A percentile compares a stretch with the other conserved stretches of the same genome.
These are phyloP conservation scores for Pestalotiopsis sp. DNA, from an alignment of 2,329 filamentous ascomycete species.

Conservation along the genomic window DNA sequence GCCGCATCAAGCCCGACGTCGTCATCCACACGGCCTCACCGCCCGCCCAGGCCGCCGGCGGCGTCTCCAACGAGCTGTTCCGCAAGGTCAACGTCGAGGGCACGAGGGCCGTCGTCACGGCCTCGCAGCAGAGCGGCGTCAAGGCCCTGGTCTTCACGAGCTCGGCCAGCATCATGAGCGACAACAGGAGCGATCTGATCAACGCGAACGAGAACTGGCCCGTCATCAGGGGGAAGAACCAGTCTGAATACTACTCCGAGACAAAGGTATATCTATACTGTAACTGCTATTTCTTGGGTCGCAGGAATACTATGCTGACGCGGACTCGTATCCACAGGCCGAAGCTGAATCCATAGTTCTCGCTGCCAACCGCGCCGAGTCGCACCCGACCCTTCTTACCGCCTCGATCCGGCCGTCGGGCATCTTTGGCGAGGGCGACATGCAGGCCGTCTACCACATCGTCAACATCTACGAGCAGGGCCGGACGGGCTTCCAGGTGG, in stretches of 20 bases:
- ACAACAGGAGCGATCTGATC: constrained; percentile 76
- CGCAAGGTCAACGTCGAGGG: constrained; percentile 87
- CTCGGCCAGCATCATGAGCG: constrained; percentile 83
- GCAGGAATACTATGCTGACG: neutral
- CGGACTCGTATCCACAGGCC: constrained; percentile 46
- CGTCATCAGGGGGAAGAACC: constrained; percentile 69
- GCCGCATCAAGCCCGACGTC: constrained; percentile 71
- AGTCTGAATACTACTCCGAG: constrained; percentile 84
- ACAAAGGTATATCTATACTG: constrained; percentile 69
- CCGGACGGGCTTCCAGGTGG: constrained; percentile 79
- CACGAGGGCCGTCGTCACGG: constrained; percentile 76
- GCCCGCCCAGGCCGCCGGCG: constrained; percentile 53
- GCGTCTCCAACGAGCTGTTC: constrained; percentile 64
- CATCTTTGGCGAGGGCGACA: constrained; percentile 90
- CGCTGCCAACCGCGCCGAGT: constrained; percentile 67
- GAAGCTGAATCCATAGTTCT: constrained; percentile 82
- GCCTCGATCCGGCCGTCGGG: constrained; percentile 81
- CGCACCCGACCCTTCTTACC: constrained; percentile 67
- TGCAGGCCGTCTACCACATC: constrained; percentile 73
- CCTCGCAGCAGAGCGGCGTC: constrained; percentile 70
- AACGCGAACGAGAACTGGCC: constrained; percentile 87
- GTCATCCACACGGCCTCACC: constrained; percentile 92
- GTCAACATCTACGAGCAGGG: constrained; percentile 70
- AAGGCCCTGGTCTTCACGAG: constrained; percentile 89
- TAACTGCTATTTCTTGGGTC: neutral